Evolutionary conservation across 2,329 filamentous ascomycete genomes (phyloP).

Genomic region (Aspergillus fijiensis): DNA sequence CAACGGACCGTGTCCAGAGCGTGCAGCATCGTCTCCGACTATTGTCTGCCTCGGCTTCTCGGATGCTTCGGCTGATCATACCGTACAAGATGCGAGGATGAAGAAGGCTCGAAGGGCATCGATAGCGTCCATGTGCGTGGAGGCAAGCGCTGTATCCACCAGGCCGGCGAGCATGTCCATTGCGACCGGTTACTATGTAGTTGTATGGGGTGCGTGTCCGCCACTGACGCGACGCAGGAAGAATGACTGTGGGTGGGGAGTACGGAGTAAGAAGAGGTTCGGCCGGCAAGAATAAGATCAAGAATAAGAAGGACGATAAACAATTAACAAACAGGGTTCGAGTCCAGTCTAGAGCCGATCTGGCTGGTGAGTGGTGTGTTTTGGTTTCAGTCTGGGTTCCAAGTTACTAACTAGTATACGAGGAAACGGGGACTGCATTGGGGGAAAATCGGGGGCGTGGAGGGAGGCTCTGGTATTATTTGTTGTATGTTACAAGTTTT

Average conservation of each 20-base stretch:
- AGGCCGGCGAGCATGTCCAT: slow-evolving; percentile 16
- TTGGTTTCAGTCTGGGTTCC: not conserved
- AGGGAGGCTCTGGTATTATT: slow-evolving; percentile 3
- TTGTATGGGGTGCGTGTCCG: not conserved
- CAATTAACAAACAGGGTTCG: not conserved
- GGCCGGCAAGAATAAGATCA: not conserved
- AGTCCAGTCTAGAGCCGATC: not conserved
- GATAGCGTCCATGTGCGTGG: slow-evolving; percentile 32
- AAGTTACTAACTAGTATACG: not conserved
- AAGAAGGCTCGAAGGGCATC: slow-evolving; percentile 40
- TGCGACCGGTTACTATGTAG: not conserved
- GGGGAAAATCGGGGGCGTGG: not conserved
- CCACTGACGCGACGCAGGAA: not conserved
- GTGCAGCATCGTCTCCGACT: slow-evolving; percentile 1
- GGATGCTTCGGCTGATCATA: slow-evolving; percentile 25
- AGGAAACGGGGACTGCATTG: not conserved
- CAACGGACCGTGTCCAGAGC: slow-evolving; percentile 9
- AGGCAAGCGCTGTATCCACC: slow-evolving; percentile 17
- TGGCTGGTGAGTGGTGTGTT: not conserved
- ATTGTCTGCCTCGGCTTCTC: not conserved
- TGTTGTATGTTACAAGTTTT: not conserved
- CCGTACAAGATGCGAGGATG: slow-evolving; percentile 38
- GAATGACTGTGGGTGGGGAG: not conserved
- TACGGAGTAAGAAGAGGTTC: not conserved
- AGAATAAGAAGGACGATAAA: not conserved